Evolutionary conservation across 177 flowering plant species (phyloP).

Genomic region (Telopea speciosissima): DNA sequence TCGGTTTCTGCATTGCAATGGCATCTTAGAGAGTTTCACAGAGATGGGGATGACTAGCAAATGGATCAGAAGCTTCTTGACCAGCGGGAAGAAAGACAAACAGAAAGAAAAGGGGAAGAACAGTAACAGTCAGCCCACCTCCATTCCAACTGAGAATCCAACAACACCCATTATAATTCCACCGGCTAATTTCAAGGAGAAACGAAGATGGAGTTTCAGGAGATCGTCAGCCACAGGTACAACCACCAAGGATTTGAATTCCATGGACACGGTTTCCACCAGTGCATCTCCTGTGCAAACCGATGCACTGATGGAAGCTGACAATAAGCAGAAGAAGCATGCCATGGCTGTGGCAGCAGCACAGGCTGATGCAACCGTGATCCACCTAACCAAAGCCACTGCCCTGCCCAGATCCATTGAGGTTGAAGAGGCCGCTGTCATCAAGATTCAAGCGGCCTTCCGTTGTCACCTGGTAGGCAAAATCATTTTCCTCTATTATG

Average conservation of each 20-base stretch:
- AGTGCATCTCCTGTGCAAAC: conserved; percentile 12
- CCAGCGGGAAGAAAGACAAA: conserved; percentile 29
- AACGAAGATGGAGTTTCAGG: conserved; percentile 58
- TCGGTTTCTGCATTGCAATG: not conserved
- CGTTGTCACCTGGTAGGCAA: conserved; percentile 53
- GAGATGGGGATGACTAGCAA: conserved; percentile 62
- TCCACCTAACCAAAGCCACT: conserved; percentile 3
- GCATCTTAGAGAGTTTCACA: too few relatives aligned
- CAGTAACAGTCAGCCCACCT: not conserved
- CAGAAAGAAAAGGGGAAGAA: conserved; percentile 6
- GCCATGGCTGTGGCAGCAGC: conserved; percentile 23
- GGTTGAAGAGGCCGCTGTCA: conserved; percentile 45
- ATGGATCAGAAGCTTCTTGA: conserved; percentile 52
- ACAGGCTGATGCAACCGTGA: conserved; percentile 17
- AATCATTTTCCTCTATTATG: not conserved
- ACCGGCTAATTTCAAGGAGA: conserved; percentile 28
- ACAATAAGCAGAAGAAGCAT: conserved; percentile 23
- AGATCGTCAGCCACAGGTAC: conserved; percentile 21
- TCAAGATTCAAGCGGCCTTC: conserved; percentile 53
- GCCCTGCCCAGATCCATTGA: conserved; percentile 8
- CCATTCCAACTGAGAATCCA: conserved; percentile 18
- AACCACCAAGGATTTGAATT: conserved; percentile 22
- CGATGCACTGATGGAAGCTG: conserved; percentile 13
- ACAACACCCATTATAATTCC: conserved; percentile 9
- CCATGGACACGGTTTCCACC: conserved; percentile 24